A percentile compares a stretch with the other conserved stretches of the same genome.
These are phyloP conservation scores for Panicum virgatum DNA, from an alignment of 202 grass and related monocot genomes.

Conservation along the genomic window DNA sequence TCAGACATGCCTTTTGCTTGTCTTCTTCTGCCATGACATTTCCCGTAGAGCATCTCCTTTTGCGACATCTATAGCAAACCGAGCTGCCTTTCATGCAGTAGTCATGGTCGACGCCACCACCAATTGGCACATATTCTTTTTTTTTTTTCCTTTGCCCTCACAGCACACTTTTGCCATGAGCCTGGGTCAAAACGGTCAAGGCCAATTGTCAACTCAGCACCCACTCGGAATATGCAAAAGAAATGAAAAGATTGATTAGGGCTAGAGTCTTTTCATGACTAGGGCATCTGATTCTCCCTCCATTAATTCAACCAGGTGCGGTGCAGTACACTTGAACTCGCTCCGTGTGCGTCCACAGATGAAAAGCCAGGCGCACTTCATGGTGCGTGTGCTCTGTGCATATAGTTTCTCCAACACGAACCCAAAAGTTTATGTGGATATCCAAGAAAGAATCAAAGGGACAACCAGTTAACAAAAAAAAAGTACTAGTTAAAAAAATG, in stretches of 20 bases:
- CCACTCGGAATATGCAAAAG: conserved; percentile 49
- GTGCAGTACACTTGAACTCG: conserved; percentile 40
- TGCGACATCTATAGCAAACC: conserved; percentile 29
- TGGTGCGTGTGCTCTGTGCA: neutral
- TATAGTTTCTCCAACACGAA: neutral
- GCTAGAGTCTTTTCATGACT: conserved; percentile 55
- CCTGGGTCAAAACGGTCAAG: conserved; percentile 44
- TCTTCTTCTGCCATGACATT: conserved; percentile 27
- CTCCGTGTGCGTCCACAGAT: neutral
- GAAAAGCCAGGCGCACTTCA: neutral
- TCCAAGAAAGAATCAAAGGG: neutral
- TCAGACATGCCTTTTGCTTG: conserved; percentile 17
- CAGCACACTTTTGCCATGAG: conserved; percentile 1
- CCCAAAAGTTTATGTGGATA: neutral
- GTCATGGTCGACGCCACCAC: conserved; percentile 12
- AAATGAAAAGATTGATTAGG: conserved; percentile 40
- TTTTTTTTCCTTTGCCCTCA: neutral
- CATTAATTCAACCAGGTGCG: conserved; percentile 26
- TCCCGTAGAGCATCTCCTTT: conserved; percentile 30
- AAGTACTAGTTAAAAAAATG: neutral
- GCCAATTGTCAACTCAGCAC: conserved; percentile 48
- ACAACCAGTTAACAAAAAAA: neutral
- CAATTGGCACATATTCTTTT: conserved; percentile 12
- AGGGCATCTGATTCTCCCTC: conserved; percentile 60
- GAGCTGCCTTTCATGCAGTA: conserved; percentile 20